Base-by-base conservation (phyloP, 768 basidiomycete genomes). In the Calocera viscosa region DNA sequence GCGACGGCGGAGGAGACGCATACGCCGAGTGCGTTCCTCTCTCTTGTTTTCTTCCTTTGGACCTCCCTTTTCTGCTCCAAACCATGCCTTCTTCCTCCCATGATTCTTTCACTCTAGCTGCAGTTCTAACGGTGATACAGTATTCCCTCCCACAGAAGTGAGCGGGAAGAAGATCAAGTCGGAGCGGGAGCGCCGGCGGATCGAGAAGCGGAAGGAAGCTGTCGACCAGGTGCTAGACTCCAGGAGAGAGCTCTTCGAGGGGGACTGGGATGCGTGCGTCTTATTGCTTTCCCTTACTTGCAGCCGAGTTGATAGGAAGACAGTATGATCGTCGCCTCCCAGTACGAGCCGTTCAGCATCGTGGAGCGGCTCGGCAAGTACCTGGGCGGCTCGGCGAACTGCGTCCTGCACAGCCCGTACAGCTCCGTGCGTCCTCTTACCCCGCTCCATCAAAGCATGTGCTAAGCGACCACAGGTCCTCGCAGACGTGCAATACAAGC, bases 231-330 rank as follows among this genome's bases (percentile, higher is more conserved):
- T 96, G 11, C 78, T 80, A 66, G 80, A 75, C 43, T 84, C 84
- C 22, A 82, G 94, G 35, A 84, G 90, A 66, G 94, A 95, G 65
- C 79, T 94, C 2, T 93, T 94, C 72, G 75, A 78, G 1, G 95
- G 94, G 24, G 90, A 87, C 71, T 99, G 93, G 76, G 94, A 98
- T 67, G 88, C 86, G 90, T 93, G 69, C 70, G 85, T 73, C 68
- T 8, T 39, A 24, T 22, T 39, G 66, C 32, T 28, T 24, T 16
- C 30, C 19, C 43, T 26, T 33, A 17, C 28, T 11, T 19, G 30
- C 24, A 64, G n/a, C n/a, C 1, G 26, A 14, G 24, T 19, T 67
- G 47, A 43, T 64, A 43, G 67, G 40, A 69, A 30, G 19, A 2
- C 67, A 93, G 90, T 0, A 80, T 97, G 26, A 75, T 96, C 64